A percentile compares a stretch with the other conserved stretches of the same genome.
phyloP scores from a whole-genome alignment of 148 eudicot genomes.

The Nepenthes gracilis region DNA sequence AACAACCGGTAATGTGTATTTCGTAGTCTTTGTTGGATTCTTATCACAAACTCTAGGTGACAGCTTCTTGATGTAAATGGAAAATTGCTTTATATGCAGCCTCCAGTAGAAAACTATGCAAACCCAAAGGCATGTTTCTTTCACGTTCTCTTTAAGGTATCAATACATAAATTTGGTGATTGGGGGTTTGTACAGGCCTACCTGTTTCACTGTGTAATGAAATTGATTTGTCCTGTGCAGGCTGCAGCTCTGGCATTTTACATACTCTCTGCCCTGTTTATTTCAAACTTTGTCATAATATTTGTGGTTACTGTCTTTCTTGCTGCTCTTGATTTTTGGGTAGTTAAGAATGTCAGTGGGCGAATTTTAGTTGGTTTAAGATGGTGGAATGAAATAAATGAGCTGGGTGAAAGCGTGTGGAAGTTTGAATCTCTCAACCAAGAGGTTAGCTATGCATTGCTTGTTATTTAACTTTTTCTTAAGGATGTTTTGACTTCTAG shows the following conservation, averaged over 20 bases:
- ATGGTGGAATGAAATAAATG: constrained; percentile 99
- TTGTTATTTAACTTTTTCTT: not conserved
- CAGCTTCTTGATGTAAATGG: not conserved
- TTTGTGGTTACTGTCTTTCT: constrained; percentile 90
- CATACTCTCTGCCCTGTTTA: constrained; percentile 80
- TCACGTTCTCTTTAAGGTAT: constrained; percentile 89
- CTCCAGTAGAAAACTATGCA: constrained; percentile 66
- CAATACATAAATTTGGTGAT: not conserved
- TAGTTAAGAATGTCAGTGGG: constrained; percentile 98
- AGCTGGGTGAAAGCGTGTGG: constrained; percentile 90
- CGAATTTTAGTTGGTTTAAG: constrained; percentile 91
- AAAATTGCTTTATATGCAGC: constrained; percentile 24
- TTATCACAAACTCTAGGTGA: not conserved
- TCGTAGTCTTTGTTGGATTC: not conserved
- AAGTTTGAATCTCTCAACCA: constrained; percentile 96
- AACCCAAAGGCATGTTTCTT: constrained; percentile 86
- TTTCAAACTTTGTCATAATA: constrained; percentile 77
- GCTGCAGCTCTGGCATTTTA: constrained; percentile 91
- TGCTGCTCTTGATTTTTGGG: constrained; percentile 96
- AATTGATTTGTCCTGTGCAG: constrained; percentile 26
- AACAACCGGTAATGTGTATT: too few relatives aligned
- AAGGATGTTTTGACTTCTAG: not conserved
- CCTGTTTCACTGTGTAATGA: not conserved
- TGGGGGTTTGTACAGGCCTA: not conserved
- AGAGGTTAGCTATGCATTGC: constrained; percentile 50